Evolutionary conservation across 1,139 yeast genomes (phyloP), one percentile per base, ranked within the genome.

Genomic region (Arxiozyma slooffiae): DNA sequence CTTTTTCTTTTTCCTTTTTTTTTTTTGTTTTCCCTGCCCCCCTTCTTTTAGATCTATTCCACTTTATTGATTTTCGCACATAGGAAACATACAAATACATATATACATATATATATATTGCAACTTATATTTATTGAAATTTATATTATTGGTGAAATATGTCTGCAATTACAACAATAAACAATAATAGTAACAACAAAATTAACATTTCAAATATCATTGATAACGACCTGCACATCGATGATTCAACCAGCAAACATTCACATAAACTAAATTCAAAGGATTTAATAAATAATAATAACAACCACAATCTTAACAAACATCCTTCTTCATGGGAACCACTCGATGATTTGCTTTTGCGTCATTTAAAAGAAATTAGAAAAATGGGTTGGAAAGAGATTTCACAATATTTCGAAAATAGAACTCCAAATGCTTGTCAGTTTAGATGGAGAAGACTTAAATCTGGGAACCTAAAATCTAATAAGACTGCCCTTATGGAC

Each of bases 391-490:
- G 90, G 90, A 81, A 82, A 66, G 88, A 82, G 57, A 82, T 83
- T 49, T 82, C 88, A 11, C 73, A 79, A 50, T 79, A 82, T 60
- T 83, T 82, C 66, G 73, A 72, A 49, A 79, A 80, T 64, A 71
- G 90, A 66, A 83, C 89, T 1, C 85, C 88, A 41, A 83, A 83
- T 60, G 89, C 89, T 4, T 83, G 89, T 58, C 90, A 83, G 66
- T 83, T 83, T 60, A 74, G 90, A 61, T 83, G 90, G 90, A 75
- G 90, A 67, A 67, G 90, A 53, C 70, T 81, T 53, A 79, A 80
- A 64, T 75, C 80, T 14, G 86, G 86, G 1, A 79, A 79, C 57
- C 69, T 81, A 59, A 81, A 81, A 66, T 79, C 82, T 4, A 76
- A 76, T 55, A 71, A 75, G 47, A 74, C 72, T 3, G 67, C 71